Conservation (phyloP, 2,329 filamentous ascomycete species). For the Fusarium pseudograminearum region DNA sequence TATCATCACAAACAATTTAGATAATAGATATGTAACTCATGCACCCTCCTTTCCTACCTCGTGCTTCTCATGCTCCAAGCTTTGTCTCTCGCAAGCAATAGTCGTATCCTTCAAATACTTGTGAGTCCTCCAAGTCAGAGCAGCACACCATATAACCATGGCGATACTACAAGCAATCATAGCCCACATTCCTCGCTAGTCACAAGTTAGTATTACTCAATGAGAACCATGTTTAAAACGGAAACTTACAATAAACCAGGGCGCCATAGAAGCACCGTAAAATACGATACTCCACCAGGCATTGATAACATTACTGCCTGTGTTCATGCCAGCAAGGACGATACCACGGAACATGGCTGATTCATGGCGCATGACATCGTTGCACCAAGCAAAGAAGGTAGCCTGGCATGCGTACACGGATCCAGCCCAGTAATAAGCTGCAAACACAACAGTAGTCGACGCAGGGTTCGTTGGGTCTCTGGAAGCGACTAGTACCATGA, state of each 20-base stretch:
- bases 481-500: slow-evolving; percentile 69
- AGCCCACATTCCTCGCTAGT: slow-evolving; percentile 75
- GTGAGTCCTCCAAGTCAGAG: slow-evolving; percentile 57
- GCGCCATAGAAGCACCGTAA: slow-evolving; percentile 74
- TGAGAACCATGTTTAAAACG: accelerated
- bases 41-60: slow-evolving; percentile 8
- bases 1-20: not conserved
- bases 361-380: slow-evolving; percentile 74
- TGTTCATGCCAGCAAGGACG: slow-evolving; percentile 78
- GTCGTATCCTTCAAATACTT: slow-evolving; percentile 16
- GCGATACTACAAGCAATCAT: slow-evolving; percentile 75
- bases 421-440: slow-evolving; percentile 77
- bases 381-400: slow-evolving; percentile 81
- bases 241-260: slow-evolving; percentile 69
- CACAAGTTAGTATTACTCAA: not conserved
- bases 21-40: not conserved
- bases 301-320: slow-evolving; percentile 75
- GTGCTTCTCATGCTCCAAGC: slow-evolving; percentile 20
- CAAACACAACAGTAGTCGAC: slow-evolving; percentile 69
- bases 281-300: slow-evolving; percentile 81
- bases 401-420: slow-evolving; percentile 79
- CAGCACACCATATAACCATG: slow-evolving; percentile 69
- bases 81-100: slow-evolving; percentile 13
- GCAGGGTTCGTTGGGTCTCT: slow-evolving; percentile 52
- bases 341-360: slow-evolving; percentile 72